Evolutionary conservation across 2,329 filamentous ascomycete species (phyloP), one percentile per base, ranked within the genome.

Genomic region (Trichoderma koningii): DNA sequence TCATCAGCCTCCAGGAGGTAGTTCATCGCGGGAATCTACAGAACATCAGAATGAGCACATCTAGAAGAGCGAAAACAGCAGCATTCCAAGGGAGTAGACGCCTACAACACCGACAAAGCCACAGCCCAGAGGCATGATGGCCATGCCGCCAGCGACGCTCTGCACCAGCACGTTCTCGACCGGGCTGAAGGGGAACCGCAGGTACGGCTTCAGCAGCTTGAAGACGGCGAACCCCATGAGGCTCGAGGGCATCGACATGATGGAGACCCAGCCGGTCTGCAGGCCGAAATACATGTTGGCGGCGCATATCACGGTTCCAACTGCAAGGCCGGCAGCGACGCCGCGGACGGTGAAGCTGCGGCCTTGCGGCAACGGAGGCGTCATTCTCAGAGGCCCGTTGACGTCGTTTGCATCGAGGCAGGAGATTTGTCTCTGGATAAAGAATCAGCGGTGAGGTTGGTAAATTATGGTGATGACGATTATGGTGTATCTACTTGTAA

Each of bases 251-350:
- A 99, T 97, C 17, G 92, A 91, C 95, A 99, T 98, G 70, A 92
- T 91, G 72, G 89, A 86, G 50, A 86, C 81, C 82, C 82, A 85
- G 68, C 82, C 81, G 30, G 92, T 96, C 79, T 98, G 95, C 38
- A 99, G 82, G n/a, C 95, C 95, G 75, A 99, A 99, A 77, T 98
- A 99, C 82, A 96, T 97, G 75, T 99, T 99, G 60, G 92, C 96
- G 76, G 97, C 97, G 74, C 91, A 95, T 73, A 98, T 97, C 63
- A 98, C 82, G 5, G 95, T 86, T 47, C 95, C 95, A 68, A 99
- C 95, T 3, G 86, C 80, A 6, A 96, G 82, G 17, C 95, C 95
- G 30, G 91, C 92, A 5, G 87, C 74, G 45, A 98, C 83, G 57
- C 92, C 92, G 64, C 95, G 89, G 28, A 89, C 65, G 0, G 95